Percentiles rank a stretch among this genome's conserved stretches.
These are phyloP conservation scores for Biscutella laevigata DNA, from an alignment of 441 rosid genomes.

Conservation along the genomic window DNA sequence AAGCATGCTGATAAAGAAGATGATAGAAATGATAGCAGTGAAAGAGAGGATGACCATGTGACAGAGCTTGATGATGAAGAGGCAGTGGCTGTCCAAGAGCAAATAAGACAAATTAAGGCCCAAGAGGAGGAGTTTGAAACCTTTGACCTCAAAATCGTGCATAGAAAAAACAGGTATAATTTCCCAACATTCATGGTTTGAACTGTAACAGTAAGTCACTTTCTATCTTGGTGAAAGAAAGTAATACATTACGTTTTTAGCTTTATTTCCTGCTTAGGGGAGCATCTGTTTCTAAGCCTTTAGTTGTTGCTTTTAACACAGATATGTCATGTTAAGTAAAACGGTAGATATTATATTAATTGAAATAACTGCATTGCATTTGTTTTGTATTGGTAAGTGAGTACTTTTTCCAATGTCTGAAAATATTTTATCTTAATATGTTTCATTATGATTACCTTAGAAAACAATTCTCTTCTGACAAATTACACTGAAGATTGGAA, in stretches of 20 bases:
- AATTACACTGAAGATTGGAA: background rate
- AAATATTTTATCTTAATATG: background rate
- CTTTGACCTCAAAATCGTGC: slow-evolving; percentile 88
- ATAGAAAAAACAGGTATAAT: slow-evolving; percentile 87
- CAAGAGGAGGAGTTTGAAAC: slow-evolving; percentile 98
- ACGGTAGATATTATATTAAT: background rate
- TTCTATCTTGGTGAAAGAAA: background rate
- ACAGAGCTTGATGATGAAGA: slow-evolving; percentile 82
- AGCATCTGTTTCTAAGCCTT: background rate
- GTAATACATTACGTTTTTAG: background rate
- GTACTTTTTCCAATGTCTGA: background rate
- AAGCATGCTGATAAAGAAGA: slow-evolving; percentile 79
- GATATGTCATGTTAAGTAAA: background rate
- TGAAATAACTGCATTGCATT: background rate
- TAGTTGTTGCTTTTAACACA: background rate
- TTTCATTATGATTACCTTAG: background rate
- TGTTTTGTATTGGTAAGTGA: background rate
- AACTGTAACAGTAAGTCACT: background rate
- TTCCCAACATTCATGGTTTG: background rate
- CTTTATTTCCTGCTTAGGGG: slow-evolving; percentile 3
- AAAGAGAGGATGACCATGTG: no score
- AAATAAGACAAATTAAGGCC: slow-evolving; percentile 86
- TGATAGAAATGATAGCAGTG: no score
- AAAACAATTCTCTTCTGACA: background rate
- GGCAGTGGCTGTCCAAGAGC: slow-evolving; percentile 91